Evolutionary conservation across 2,329 filamentous ascomycete species (phyloP).

Genomic region (Neonectria hederae): DNA sequence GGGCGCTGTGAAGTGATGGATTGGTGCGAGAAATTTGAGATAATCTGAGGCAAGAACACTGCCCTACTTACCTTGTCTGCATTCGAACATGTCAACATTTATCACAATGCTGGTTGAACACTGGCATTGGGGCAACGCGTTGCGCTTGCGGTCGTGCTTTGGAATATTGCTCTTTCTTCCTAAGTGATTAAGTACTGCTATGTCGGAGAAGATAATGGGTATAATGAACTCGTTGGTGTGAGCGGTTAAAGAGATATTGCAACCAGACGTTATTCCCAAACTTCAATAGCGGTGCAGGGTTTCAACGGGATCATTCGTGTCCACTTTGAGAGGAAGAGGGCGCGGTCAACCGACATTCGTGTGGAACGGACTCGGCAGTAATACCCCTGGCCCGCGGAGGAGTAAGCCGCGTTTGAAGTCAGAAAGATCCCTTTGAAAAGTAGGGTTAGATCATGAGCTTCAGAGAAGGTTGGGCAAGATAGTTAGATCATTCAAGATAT

Average conservation of each 20-base stretch:
- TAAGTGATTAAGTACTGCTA: not conserved
- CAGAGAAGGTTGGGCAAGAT: not conserved
- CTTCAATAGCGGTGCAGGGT: not conserved
- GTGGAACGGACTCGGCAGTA: not conserved
- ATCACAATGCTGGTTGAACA: not conserved
- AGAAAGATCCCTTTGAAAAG: not conserved
- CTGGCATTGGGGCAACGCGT: not conserved
- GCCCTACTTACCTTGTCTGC: not conserved
- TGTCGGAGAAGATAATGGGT: too few species aligned
- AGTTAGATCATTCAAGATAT: too few species aligned
- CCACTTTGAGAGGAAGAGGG: not conserved
- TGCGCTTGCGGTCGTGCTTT: not conserved
- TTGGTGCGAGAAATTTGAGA: too few species aligned
- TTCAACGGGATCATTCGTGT: not conserved
- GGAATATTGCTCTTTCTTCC: not conserved
- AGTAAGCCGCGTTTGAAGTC: not conserved
- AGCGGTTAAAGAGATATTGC: too few species aligned
- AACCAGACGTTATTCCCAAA: not conserved
- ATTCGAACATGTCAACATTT: not conserved
- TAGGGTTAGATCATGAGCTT: not conserved
- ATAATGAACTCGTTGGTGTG: too few species aligned
- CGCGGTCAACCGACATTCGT: not conserved
- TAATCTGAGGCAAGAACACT: too few species aligned
- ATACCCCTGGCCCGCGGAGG: not conserved
- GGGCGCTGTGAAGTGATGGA: too few species aligned